Evolutionary conservation across 495 filamentous ascomycete species (phyloP).

Genomic region (Talaromyces adpressus): DNA sequence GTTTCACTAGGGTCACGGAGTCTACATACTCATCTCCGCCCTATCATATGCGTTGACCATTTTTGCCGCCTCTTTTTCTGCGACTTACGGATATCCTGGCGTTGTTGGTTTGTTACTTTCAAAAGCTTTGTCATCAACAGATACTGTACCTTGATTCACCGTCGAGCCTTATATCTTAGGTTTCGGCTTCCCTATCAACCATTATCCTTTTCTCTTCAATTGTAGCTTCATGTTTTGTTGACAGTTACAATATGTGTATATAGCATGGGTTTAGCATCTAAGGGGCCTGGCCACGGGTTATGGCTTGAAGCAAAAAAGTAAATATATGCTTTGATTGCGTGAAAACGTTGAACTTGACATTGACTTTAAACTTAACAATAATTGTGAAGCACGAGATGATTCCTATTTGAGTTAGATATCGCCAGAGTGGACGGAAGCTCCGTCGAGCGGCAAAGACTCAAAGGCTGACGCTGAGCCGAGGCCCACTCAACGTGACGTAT

Average conservation of each 20-base stretch:
- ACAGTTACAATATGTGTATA: not conserved
- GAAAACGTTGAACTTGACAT: not conserved
- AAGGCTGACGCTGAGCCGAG: not conserved
- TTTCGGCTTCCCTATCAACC: not conserved
- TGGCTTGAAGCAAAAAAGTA: not conserved
- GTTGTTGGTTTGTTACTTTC: constrained; percentile 6
- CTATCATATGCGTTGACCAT: not conserved
- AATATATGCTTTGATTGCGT: not conserved
- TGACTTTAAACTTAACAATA: not conserved
- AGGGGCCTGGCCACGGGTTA: not conserved
- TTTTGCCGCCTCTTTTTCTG: constrained; percentile 1
- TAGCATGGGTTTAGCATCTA: constrained; percentile 1
- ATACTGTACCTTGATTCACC: not conserved
- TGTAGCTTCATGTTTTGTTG: not conserved
- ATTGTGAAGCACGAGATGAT: not conserved
- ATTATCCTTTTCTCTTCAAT: not conserved
- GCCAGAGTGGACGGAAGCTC: not conserved
- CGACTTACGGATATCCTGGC: constrained; percentile 10
- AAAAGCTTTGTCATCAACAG: constrained; percentile 6
- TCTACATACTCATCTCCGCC: not conserved
- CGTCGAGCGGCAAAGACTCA: not conserved
- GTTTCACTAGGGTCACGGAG: not conserved
- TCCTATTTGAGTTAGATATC: not conserved
- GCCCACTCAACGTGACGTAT: constrained; percentile 5
- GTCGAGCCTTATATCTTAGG: not conserved